Evolutionary conservation across 352 stramenopile genomes (phyloP).

Genomic region (Phytophthora kernoviae): DNA sequence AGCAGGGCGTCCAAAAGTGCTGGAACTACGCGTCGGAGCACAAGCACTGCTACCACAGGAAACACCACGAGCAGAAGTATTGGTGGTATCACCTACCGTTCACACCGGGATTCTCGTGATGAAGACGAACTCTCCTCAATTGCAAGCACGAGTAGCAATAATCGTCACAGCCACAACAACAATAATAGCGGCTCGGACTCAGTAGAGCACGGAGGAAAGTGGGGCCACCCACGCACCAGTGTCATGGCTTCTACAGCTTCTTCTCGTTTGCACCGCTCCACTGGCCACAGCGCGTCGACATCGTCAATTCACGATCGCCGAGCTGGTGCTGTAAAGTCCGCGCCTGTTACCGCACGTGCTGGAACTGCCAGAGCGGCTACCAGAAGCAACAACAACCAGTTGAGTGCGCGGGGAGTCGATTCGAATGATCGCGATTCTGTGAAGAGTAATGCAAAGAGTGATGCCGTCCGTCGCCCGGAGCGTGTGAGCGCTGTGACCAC

Average conservation of each 20-base stretch:
- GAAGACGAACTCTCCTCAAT: slow-evolving; percentile 36
- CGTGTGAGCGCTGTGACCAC: slow-evolving; percentile 27
- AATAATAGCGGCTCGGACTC: slow-evolving; percentile 45
- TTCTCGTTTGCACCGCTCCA: slow-evolving; percentile 42
- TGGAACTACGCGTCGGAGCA: slow-evolving; percentile 22
- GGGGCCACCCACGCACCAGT: slow-evolving; percentile 46
- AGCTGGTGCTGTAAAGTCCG: slow-evolving; percentile 25
- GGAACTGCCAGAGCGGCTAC: slow-evolving; percentile 15
- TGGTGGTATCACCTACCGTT: slow-evolving; percentile 23
- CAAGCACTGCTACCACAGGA: slow-evolving; percentile 6
- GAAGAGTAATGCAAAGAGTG: slow-evolving; percentile 23
- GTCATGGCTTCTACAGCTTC: slow-evolving; percentile 31
- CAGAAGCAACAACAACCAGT: slow-evolving; percentile 38
- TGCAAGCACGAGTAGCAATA: slow-evolving; percentile 32
- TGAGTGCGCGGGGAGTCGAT: slow-evolving; percentile 22
- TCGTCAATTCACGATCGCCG: slow-evolving; percentile 38
- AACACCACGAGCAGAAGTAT: slow-evolving; percentile 10
- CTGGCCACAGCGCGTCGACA: slow-evolving; percentile 32
- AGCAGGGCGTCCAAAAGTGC: slow-evolving; percentile 55
- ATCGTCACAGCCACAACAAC: slow-evolving; percentile 45
- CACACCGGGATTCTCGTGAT: slow-evolving; percentile 30
- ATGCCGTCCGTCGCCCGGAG: slow-evolving; percentile 30
- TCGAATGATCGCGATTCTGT: slow-evolving; percentile 28
- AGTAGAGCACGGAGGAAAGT: slow-evolving; percentile 44
- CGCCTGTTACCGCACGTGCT: slow-evolving; percentile 19